phyloP scores from a whole-genome alignment of 768 basidiomycete species.

The Trichaptum fuscoviolaceum region DNA sequence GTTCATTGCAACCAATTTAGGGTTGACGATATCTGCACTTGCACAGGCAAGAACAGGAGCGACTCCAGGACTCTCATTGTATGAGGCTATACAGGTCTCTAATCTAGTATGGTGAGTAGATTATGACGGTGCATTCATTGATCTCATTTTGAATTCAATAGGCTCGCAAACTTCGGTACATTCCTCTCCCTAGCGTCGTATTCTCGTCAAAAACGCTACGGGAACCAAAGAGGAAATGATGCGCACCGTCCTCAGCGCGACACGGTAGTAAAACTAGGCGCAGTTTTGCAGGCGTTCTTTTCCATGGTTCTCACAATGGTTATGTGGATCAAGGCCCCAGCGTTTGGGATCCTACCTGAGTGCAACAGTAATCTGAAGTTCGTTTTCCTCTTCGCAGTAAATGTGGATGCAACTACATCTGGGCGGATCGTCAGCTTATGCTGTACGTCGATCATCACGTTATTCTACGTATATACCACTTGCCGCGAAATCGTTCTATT shows the following conservation, averaged over 20 bases:
- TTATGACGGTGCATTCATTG: not conserved
- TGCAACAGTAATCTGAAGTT: constrained; percentile 12
- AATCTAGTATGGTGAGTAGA: constrained; percentile 34
- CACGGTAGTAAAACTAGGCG: constrained; percentile 32
- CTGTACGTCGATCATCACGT: constrained; percentile 27
- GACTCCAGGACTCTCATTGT: constrained; percentile 26
- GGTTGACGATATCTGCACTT: constrained; percentile 34
- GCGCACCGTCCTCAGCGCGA: constrained; percentile 14
- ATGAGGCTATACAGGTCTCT: constrained; percentile 36
- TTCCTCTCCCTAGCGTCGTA: constrained; percentile 38
- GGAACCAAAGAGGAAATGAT: not conserved
- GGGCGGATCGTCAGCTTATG: constrained; percentile 29
- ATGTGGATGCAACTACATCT: constrained; percentile 25
- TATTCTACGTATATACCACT: constrained; percentile 27
- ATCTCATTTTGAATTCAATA: constrained; percentile 12
- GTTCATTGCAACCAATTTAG: constrained; percentile 37
- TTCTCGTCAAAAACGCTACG: constrained; percentile 29
- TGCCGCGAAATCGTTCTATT: too few species aligned
- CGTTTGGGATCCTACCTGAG: constrained; percentile 6
- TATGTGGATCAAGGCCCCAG: constrained; percentile 26
- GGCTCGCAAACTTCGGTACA: constrained; percentile 39
- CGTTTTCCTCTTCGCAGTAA: constrained; percentile 31
- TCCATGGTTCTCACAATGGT: constrained; percentile 35
- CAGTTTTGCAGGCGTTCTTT: constrained; percentile 33
- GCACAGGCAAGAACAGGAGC: constrained; percentile 21